Evolutionary conservation across 805 yeast species (phyloP).

Genomic region (Barnettozyma pratensis): DNA sequence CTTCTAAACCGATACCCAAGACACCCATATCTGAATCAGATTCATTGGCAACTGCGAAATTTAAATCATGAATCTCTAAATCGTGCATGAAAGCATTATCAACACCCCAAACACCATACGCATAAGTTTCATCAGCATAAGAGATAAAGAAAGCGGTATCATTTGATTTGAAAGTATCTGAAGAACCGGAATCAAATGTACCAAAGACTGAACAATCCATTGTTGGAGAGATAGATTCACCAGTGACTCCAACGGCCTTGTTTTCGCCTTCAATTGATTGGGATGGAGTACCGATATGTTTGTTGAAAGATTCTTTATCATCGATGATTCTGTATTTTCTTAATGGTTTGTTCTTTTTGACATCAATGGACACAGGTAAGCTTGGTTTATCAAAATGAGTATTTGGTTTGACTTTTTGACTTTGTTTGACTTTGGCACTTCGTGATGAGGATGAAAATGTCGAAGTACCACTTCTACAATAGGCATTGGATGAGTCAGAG

Average conservation of each 20-base stretch:
- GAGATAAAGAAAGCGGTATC: constrained; percentile 34
- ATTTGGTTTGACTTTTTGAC: neutral
- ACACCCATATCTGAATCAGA: constrained; percentile 66
- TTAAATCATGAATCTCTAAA: constrained; percentile 43
- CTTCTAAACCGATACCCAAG: constrained; percentile 66
- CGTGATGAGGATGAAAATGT: neutral
- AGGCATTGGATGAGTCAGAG: constrained; percentile 42
- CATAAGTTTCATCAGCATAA: constrained; percentile 43
- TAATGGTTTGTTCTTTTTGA: neutral
- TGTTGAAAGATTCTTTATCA: constrained; percentile 2
- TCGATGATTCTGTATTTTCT: constrained; percentile 13
- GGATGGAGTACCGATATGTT: neutral
- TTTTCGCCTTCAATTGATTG: neutral
- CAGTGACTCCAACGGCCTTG: neutral
- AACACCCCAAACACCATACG: constrained; percentile 33
- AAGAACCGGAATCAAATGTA: constrained; percentile 29
- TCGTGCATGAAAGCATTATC: constrained; percentile 57
- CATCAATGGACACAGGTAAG: neutral
- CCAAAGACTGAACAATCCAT: constrained; percentile 30
- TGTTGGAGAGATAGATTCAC: neutral
- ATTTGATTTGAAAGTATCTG: constrained; percentile 31
- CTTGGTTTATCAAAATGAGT: neutral
- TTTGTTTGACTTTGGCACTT: neutral
- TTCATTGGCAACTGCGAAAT: constrained; percentile 69
- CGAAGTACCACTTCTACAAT: constrained; percentile 28